phyloP scores from a whole-genome alignment of 148 eudicot genomes.

The Hydrangea macrophylla region DNA sequence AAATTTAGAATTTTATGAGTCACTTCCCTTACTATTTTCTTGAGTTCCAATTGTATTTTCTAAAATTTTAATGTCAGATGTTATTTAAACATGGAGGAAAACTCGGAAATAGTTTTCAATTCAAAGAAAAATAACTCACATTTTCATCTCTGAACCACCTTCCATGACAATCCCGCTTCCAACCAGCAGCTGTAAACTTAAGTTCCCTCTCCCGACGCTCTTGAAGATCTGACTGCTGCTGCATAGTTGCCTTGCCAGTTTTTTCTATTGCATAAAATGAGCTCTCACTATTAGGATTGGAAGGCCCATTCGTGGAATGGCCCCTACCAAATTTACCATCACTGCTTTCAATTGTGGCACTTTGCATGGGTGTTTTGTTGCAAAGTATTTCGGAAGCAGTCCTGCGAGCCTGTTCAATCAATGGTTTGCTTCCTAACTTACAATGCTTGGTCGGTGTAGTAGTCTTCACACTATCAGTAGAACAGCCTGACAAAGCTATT shows the following conservation, averaged over 20 bases:
- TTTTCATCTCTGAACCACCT: slow-evolving; percentile 67
- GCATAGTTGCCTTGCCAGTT: slow-evolving; percentile 6
- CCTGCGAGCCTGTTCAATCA: slow-evolving; percentile 43
- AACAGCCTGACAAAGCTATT: slow-evolving; percentile 37
- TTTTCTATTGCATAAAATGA: slow-evolving; percentile 7
- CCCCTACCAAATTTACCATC: slow-evolving; percentile 6
- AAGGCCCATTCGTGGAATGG: background rate
- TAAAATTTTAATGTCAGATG: too few species aligned
- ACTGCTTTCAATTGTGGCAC: background rate
- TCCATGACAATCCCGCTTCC: slow-evolving; percentile 67
- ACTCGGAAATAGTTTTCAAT: too few species aligned
- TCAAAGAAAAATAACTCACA: slow-evolving; percentile 27
- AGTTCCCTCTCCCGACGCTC: slow-evolving; percentile 46
- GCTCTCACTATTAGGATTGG: background rate
- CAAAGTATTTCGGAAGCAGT: slow-evolving; percentile 38
- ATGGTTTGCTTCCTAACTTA: slow-evolving; percentile 24
- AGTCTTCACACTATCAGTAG: background rate
- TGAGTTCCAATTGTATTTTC: too few species aligned
- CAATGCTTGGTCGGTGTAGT: slow-evolving; percentile 4
- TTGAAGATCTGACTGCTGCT: slow-evolving; percentile 20
- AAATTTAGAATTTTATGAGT: too few species aligned
- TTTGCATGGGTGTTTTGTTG: slow-evolving; percentile 2
- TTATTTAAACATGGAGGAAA: too few species aligned
- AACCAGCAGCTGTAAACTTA: slow-evolving; percentile 64
- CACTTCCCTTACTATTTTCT: too few species aligned